Percentiles rank a stretch among this genome's conserved stretches.
Conservation (phyloP, 139 green algal genomes). For the Mychonastes homosphaera region DNA sequence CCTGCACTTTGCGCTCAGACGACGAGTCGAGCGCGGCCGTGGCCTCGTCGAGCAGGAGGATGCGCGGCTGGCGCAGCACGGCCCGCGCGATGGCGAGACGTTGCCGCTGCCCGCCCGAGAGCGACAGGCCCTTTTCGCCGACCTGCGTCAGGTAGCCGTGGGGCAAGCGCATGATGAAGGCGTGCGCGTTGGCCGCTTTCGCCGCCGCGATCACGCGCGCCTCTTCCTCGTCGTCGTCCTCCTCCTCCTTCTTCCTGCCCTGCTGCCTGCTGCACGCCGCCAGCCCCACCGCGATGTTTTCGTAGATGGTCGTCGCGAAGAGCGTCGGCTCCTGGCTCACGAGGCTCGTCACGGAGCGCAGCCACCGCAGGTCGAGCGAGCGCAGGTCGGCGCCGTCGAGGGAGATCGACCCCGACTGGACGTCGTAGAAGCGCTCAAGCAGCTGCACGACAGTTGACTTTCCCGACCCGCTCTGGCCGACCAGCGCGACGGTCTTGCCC, state of each 20-base stretch:
- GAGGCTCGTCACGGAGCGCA: slow-evolving; percentile 55
- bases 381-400: slow-evolving; percentile 75
- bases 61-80: slow-evolving; percentile 58
- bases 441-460: slow-evolving; percentile 71
- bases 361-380: slow-evolving; percentile 55
- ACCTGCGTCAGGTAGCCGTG: slow-evolving; percentile 52
- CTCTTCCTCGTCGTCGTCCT: slow-evolving; percentile 50
- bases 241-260: slow-evolving; percentile 47
- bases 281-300: slow-evolving; percentile 77
- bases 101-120: slow-evolving; percentile 75
- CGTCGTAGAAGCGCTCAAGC: slow-evolving; percentile 89
- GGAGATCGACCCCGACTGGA: slow-evolving; percentile 29
- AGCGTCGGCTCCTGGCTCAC: slow-evolving; percentile 89
- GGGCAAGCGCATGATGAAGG: slow-evolving; percentile 58
- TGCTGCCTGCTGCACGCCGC: too few relatives aligned
- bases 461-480: slow-evolving; percentile 52
- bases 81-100: slow-evolving; percentile 90
- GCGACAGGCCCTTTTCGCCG: slow-evolving; percentile 41
- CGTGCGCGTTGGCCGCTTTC: slow-evolving; percentile 61
- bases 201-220: slow-evolving; percentile 56
- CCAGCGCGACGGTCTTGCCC: slow-evolving; percentile 80
- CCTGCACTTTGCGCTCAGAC: slow-evolving; percentile 47
- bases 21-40: slow-evolving; percentile 78
- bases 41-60: slow-evolving; percentile 56
- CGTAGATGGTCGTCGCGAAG: slow-evolving; percentile 68